Conservation (phyloP, 2,329 filamentous ascomycete genomes). For the Colletotrichum musicola region DNA sequence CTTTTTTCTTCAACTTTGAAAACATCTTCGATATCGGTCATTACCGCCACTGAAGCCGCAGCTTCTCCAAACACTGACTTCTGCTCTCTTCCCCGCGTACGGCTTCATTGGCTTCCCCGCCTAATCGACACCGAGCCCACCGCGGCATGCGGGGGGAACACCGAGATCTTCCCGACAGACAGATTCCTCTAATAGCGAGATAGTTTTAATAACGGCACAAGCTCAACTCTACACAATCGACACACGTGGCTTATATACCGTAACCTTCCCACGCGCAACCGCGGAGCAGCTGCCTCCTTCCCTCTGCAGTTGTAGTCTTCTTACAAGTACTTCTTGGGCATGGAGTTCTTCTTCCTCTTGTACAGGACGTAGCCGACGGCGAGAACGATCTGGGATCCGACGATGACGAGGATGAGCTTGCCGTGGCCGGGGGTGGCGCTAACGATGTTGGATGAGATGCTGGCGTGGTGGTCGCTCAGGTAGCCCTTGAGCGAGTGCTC, state of each 20-base stretch:
- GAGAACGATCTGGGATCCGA: constrained; percentile 80
- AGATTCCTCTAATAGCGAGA: not conserved
- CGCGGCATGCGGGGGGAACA: not conserved
- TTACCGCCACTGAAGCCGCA: too few species aligned
- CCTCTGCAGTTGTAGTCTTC: constrained; percentile 35
- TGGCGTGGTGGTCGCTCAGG: constrained; percentile 63
- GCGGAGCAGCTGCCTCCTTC: not conserved
- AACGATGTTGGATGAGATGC: constrained; percentile 61
- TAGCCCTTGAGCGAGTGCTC: constrained; percentile 67
- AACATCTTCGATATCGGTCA: too few species aligned
- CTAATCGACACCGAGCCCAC: not conserved
- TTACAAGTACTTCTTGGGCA: constrained; percentile 93
- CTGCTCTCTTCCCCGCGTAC: too few species aligned
- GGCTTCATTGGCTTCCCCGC: too few species aligned
- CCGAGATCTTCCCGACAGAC: not conserved
- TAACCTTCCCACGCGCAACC: constrained; percentile 7
- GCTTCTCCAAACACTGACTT: too few species aligned
- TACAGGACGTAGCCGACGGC: constrained; percentile 79
- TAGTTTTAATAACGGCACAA: not conserved
- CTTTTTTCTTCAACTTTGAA: too few species aligned
- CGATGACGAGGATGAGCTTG: constrained; percentile 74
- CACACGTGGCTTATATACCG: constrained; percentile 4
- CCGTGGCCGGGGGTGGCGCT: constrained; percentile 63
- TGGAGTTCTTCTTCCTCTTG: constrained; percentile 79
- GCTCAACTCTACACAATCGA: constrained; percentile 1